Evolutionary conservation across 768 basidiomycete species (phyloP).

Genomic region (Paxillus ammoniavirescens): DNA sequence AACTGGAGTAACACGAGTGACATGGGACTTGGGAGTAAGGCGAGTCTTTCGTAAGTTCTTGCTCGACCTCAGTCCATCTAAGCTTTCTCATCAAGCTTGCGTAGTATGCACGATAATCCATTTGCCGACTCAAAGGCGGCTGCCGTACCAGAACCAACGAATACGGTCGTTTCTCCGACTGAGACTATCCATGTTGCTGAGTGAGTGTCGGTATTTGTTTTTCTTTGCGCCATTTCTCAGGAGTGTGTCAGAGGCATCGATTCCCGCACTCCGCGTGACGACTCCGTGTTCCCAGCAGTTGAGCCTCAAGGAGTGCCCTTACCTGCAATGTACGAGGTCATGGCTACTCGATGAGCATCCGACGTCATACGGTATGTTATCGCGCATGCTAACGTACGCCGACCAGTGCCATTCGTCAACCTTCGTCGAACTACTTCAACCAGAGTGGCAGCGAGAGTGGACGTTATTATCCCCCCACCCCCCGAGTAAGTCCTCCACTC

Average conservation of each 20-base stretch:
- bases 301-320: slow-evolving; percentile 29
- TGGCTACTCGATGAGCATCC: slow-evolving; percentile 18
- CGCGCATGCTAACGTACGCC: neutral
- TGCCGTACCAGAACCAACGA: slow-evolving; percentile 7
- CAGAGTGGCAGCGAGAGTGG: slow-evolving; percentile 14
- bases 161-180: slow-evolving; percentile 20
- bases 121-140: slow-evolving; percentile 24
- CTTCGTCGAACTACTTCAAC: slow-evolving; percentile 16
- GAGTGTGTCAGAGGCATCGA: slow-evolving; percentile 14
- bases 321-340: slow-evolving; percentile 35
- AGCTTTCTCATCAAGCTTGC: neutral
- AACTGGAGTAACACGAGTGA: slow-evolving; percentile 30
- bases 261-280: slow-evolving; percentile 34
- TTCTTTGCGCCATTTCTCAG: neutral
- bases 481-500: slow-evolving; percentile 24
- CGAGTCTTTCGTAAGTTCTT: slow-evolving; percentile 19
- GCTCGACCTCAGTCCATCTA: neutral
- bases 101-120: slow-evolving; percentile 24
- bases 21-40: slow-evolving; percentile 17
- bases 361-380: too few species aligned
- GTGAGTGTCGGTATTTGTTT: slow-evolving; percentile 15
- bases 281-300: slow-evolving; percentile 21
- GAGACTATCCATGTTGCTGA: slow-evolving; percentile 31
- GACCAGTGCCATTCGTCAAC: slow-evolving; percentile 14
- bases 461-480: slow-evolving; percentile 7